These are phyloP conservation scores for Diplodia sapinea DNA, from an alignment of 2,329 filamentous ascomycete genomes.

Conservation along the genomic window DNA sequence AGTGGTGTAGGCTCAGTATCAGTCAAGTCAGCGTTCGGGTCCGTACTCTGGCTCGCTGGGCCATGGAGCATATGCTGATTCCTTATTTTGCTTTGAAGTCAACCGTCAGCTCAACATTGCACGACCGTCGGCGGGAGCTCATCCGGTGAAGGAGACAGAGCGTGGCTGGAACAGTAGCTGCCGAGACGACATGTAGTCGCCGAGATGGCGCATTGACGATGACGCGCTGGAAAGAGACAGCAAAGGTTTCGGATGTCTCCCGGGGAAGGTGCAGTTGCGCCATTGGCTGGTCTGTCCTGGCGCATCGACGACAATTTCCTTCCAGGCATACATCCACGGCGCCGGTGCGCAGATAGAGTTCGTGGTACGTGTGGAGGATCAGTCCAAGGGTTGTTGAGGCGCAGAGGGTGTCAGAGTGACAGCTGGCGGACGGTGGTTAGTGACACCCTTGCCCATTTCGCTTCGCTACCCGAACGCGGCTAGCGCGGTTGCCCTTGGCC, in stretches of 20 bases:
- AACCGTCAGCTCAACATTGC: not conserved
- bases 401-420: slow-evolving; percentile 20
- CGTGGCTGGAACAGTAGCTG: slow-evolving; percentile 6
- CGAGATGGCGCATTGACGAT: slow-evolving; percentile 15
- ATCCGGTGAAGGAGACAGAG: not conserved
- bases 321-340: not conserved
- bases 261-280: slow-evolving; percentile 3
- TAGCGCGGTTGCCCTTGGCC: not conserved
- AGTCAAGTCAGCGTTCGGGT: too few species aligned
- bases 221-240: slow-evolving; percentile 3
- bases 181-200: not conserved
- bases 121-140: not conserved
- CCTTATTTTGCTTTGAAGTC: not conserved
- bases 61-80: not conserved
- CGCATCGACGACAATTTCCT: not conserved
- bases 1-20: not conserved
- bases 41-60: not conserved
- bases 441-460: slow-evolving; percentile 14
- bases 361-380: slow-evolving; percentile 1
- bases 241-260: slow-evolving; percentile 7
- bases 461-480: not conserved
- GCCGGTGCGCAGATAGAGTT: not conserved
- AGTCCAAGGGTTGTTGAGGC: slow-evolving; percentile 8
- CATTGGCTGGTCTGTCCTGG: slow-evolving; percentile 14
- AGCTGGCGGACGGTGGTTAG: not conserved